Percentiles rank a stretch among this genome's conserved stretches.
These are phyloP conservation scores for Diaporthe velutina DNA, from an alignment of 2,329 filamentous ascomycete species.

Conservation along the genomic window DNA sequence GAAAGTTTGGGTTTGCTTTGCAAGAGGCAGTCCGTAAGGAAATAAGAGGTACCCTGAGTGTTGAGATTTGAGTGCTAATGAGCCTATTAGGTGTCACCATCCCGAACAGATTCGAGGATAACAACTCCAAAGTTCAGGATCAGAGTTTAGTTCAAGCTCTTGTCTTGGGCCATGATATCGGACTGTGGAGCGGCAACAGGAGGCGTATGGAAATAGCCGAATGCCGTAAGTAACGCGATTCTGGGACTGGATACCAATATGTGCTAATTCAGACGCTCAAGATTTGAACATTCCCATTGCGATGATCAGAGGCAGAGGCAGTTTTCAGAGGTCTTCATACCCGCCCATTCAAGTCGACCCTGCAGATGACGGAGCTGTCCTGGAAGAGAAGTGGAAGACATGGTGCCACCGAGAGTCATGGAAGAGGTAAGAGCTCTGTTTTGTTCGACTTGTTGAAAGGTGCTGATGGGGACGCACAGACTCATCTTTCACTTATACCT, in stretches of 20 bases:
- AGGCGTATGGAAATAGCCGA: slow-evolving; percentile 70
- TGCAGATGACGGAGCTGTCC: slow-evolving; percentile 66
- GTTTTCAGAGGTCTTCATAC: slow-evolving; percentile 69
- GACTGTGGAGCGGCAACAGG: slow-evolving; percentile 67
- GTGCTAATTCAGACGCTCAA: slow-evolving; percentile 4
- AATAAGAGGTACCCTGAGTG: not conserved
- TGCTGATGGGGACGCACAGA: slow-evolving; percentile 47
- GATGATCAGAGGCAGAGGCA: slow-evolving; percentile 68
- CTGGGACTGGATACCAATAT: not conserved
- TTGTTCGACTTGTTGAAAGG: not conserved
- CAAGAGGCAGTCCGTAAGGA: slow-evolving; percentile 64
- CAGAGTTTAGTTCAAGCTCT: slow-evolving; percentile 63
- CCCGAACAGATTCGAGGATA: slow-evolving; percentile 59
- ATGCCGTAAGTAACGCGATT: slow-evolving; percentile 54
- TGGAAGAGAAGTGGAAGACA: slow-evolving; percentile 74
- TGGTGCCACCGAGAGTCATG: slow-evolving; percentile 77
- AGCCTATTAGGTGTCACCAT: slow-evolving; percentile 47
- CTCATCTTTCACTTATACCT: slow-evolving; percentile 75
- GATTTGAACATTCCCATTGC: slow-evolving; percentile 46
- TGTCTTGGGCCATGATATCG: slow-evolving; percentile 62
- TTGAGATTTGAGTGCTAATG: slow-evolving; percentile 33
- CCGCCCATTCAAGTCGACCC: slow-evolving; percentile 62
- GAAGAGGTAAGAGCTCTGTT: slow-evolving; percentile 63
- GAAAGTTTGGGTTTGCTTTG: slow-evolving; percentile 71
- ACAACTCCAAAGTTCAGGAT: slow-evolving; percentile 60